Evolutionary conservation across 2,329 filamentous ascomycete genomes (phyloP).

Genomic region (Monilinia polystroma): DNA sequence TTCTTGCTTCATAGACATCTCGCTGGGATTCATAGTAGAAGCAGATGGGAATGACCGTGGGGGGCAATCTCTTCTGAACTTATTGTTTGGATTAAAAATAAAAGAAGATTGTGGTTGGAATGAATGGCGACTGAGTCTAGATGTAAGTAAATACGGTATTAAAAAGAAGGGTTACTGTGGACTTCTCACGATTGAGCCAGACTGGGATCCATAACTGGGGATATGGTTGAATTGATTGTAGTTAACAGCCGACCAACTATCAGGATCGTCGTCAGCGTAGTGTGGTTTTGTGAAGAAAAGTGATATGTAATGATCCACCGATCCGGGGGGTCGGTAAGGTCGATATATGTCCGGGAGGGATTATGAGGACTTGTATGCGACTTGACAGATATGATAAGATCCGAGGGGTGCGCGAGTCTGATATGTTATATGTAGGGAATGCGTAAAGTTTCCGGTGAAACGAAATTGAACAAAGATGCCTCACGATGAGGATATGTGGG

Average conservation of each 20-base stretch:
- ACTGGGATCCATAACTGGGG: slow-evolving; percentile 51
- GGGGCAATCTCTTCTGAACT: slow-evolving; percentile 48
- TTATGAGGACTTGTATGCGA: slow-evolving; percentile 30
- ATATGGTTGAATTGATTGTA: slow-evolving; percentile 34
- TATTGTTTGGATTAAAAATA: slow-evolving; percentile 50
- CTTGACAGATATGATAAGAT: slow-evolving; percentile 39
- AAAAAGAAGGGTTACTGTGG: slow-evolving; percentile 32
- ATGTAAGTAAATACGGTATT: slow-evolving; percentile 43
- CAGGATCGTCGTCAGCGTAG: slow-evolving; percentile 40
- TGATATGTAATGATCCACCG: slow-evolving; percentile 33
- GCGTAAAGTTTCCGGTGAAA: slow-evolving; percentile 42
- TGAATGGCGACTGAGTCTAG: slow-evolving; percentile 47
- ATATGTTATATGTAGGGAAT: slow-evolving; percentile 45
- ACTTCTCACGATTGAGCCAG: slow-evolving; percentile 53
- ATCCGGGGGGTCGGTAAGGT: slow-evolving; percentile 25
- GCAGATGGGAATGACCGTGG: slow-evolving; percentile 44
- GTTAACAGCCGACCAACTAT: slow-evolving; percentile 30
- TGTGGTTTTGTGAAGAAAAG: slow-evolving; percentile 29
- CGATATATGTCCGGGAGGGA: slow-evolving; percentile 23
- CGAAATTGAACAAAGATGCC: slow-evolving; percentile 44
- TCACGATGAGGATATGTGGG: slow-evolving; percentile 43
- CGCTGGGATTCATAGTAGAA: slow-evolving; percentile 52
- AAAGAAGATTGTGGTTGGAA: slow-evolving; percentile 50
- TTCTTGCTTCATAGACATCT: slow-evolving; percentile 51
- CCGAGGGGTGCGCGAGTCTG: slow-evolving; percentile 39